Evolutionary conservation across 768 basidiomycete genomes (phyloP), one percentile per base, ranked within the genome.

Genomic region (Amanita pseudoporphyria): DNA sequence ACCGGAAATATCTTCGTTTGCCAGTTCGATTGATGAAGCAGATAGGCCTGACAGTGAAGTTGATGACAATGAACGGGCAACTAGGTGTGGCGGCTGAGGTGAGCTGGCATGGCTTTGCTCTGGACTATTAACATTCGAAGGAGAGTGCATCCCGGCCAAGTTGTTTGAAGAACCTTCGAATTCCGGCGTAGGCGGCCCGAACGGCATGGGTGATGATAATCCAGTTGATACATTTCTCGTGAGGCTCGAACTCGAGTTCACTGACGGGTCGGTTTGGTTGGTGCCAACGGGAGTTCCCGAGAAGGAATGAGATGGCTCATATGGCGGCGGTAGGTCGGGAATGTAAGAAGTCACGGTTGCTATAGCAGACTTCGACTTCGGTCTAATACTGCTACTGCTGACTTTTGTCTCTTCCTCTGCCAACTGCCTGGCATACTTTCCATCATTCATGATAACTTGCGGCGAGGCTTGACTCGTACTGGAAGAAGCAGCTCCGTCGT

Each of bases 321-420:
- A 50, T 2, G 49, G 31, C 4, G 49, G 49, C 3, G 49, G 49
- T 9, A 50, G 16, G 16, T 33, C 32, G 14, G 18, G 31, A 18
- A 32, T 9, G 2, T 13, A 3, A 26, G 39, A 31, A 9, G 22
- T 12, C 31, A 36, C 21, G 6, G 18, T 16, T 16, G 38, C 49
- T 16, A 50, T 42, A 21, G 31, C 49, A 22, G 49, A 42, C 16
- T 43, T 48, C 2, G 47, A 38, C 18, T 37, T 48, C n/a, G n/a
- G 7, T 5, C 9, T 6, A 48, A 28, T 38, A 28, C 36, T 28
- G 36, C 22, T 38, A 28, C 36, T 28, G 36, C 22, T 31, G n/a
- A 24, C 13, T 36, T 31, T 37, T 5, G 35, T 28, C 14, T 37
- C 37, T 31, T 26, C 28, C 26, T 37, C 28, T 16, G 36, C 16